Conservation (phyloP, 192 early-diverging fungal species). For the Podila minutissima region DNA sequence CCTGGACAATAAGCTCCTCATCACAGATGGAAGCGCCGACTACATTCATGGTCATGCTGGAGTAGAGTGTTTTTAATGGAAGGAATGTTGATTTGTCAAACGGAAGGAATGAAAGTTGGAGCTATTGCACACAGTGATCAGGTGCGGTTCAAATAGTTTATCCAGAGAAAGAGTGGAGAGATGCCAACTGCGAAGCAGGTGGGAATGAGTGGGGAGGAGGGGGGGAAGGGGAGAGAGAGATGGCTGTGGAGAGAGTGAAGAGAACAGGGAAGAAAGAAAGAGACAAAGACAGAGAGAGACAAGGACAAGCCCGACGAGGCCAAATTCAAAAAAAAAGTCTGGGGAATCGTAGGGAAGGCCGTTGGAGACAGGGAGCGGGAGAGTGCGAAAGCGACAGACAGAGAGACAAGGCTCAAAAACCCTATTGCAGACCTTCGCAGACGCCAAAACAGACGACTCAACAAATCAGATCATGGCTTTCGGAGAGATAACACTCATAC, state of each 20-base stretch:
- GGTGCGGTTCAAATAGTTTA: background rate
- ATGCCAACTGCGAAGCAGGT: background rate
- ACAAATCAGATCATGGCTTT: too few species aligned
- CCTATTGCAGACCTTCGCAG: background rate
- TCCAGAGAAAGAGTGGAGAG: background rate
- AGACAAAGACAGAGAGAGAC: background rate
- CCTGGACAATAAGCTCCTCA: constrained; percentile 54
- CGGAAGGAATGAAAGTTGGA: background rate
- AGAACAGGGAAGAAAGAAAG: background rate
- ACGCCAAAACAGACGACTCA: too few species aligned
- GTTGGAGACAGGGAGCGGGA: background rate
- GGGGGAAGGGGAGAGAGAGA: background rate
- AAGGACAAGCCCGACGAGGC: background rate
- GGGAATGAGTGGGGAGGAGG: background rate
- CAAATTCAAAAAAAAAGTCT: constrained; percentile 13
- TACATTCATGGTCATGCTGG: constrained; percentile 59
- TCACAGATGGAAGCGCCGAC: constrained; percentile 64
- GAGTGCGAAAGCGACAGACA: background rate
- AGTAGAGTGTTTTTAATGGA: background rate
- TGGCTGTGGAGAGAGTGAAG: background rate
- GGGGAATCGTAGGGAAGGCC: constrained; percentile 9
- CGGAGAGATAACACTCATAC: too few species aligned
- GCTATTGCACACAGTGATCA: background rate
- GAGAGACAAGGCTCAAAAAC: background rate
- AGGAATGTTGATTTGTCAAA: background rate